Percentiles rank a stretch among this genome's conserved stretches.
Conservation (phyloP, 2,329 filamentous ascomycete species). For the Setomelanomma holmii region DNA sequence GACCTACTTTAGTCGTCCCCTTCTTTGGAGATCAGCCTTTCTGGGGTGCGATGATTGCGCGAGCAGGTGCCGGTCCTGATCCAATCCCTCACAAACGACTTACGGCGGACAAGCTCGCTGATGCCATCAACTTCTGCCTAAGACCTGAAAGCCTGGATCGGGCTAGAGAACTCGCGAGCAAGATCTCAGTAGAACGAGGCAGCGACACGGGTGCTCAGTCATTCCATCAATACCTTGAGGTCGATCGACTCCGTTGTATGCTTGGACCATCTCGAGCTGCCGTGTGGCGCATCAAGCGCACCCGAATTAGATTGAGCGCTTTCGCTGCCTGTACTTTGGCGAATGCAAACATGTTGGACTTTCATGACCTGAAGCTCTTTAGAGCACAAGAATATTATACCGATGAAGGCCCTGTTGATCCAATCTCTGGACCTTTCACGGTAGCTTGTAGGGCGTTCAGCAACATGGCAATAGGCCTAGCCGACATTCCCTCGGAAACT, state of each 20-base stretch:
- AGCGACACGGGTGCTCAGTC: constrained; percentile 30
- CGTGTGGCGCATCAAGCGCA: constrained; percentile 33
- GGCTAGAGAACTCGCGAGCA: constrained; percentile 28
- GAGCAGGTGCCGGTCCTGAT: constrained; percentile 58
- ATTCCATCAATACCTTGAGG: constrained; percentile 33
- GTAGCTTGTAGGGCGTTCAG: constrained; percentile 65
- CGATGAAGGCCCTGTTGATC: constrained; percentile 24
- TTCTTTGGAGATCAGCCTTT: constrained; percentile 67
- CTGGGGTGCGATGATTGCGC: constrained; percentile 61
- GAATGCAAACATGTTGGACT: constrained; percentile 18
- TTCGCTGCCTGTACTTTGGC: constrained; percentile 33
- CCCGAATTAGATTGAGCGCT: constrained; percentile 27
- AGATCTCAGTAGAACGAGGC: constrained; percentile 36
- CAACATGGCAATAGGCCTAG: constrained; percentile 74
- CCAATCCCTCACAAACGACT: constrained; percentile 58
- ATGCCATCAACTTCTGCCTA: constrained; percentile 56
- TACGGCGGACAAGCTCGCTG: constrained; percentile 52
- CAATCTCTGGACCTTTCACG: constrained; percentile 34
- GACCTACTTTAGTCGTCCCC: constrained; percentile 62
- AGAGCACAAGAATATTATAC: constrained; percentile 19
- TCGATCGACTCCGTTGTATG: constrained; percentile 30
- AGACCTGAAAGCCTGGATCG: constrained; percentile 37
- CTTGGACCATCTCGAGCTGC: constrained; percentile 29
- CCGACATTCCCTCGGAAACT: constrained; percentile 67
- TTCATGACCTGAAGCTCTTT: constrained; percentile 26